A percentile compares a stretch with the other conserved stretches of the same genome.
These are phyloP conservation scores for Claviceps citrina DNA, from an alignment of 2,329 filamentous ascomycete species.

Conservation along the genomic window DNA sequence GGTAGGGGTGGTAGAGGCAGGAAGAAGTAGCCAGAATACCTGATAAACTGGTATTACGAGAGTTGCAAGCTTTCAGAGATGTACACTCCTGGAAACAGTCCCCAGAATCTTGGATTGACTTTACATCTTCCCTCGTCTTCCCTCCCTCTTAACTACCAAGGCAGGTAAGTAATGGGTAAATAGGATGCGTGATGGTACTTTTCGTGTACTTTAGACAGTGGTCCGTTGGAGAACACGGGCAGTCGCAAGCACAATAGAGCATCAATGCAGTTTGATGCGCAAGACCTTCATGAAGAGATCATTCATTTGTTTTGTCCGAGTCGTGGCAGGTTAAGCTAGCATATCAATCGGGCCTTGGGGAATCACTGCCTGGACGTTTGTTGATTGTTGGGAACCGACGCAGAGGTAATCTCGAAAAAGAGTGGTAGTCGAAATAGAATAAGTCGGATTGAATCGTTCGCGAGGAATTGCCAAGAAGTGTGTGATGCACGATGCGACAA, in stretches of 20 bases:
- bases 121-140: too few relatives aligned
- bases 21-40: constrained; percentile 19
- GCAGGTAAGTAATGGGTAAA: too few relatives aligned
- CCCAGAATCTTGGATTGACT: not conserved
- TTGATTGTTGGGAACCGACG: not conserved
- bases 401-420: not conserved
- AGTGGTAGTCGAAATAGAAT: not conserved
- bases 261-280: too few relatives aligned
- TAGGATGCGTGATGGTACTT: too few relatives aligned
- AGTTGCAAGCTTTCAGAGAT: not conserved
- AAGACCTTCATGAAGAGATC: not conserved
- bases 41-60: not conserved
- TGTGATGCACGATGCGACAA: not conserved
- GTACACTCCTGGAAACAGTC: not conserved
- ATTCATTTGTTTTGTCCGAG: not conserved
- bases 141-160: too few relatives aligned
- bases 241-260: too few relatives aligned
- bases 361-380: not conserved
- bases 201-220: too few relatives aligned
- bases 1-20: constrained; percentile 25
- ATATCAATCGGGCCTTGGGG: not conserved
- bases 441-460: too few relatives aligned
- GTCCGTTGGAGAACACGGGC: too few relatives aligned
- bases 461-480: too few relatives aligned
- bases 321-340: not conserved